A percentile compares a stretch with the other conserved stretches of the same genome.
phyloP scores from a whole-genome alignment of 345 rosid genomes.

The Clausena lansium region DNA sequence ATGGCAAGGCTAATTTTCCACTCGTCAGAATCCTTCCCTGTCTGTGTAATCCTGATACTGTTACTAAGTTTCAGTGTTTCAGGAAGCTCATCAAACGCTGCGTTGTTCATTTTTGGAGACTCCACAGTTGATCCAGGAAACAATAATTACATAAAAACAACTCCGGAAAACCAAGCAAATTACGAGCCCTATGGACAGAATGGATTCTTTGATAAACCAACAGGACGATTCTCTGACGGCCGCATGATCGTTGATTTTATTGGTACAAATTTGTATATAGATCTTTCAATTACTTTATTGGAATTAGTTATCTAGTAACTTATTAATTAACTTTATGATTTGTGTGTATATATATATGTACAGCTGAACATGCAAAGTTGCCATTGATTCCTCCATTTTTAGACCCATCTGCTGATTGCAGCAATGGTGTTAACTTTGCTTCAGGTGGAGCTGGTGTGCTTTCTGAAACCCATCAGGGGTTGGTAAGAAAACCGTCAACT shows the following conservation, averaged over 20 bases:
- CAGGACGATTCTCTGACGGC: conserved; percentile 55
- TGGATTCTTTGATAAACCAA: conserved; percentile 38
- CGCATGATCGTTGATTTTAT: conserved; percentile 52
- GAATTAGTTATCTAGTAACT: not conserved
- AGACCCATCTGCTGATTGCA: conserved; percentile 36
- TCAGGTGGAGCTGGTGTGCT: conserved; percentile 58
- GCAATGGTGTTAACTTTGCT: conserved; percentile 45
- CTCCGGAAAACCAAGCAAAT: conserved; percentile 40
- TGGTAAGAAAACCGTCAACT: conserved; percentile 18
- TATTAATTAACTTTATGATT: not conserved
- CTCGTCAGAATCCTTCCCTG: not conserved
- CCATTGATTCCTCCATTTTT: conserved; percentile 49
- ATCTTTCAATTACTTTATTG: too few species aligned
- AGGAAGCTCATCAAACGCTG: not conserved
- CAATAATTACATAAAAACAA: conserved; percentile 49
- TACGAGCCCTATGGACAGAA: conserved; percentile 42
- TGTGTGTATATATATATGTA: not conserved
- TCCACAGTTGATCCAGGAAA: conserved; percentile 52
- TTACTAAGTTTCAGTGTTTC: not conserved
- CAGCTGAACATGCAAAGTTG: conserved; percentile 52
- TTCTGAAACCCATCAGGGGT: conserved; percentile 44
- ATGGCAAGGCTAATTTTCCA: conserved; percentile 16
- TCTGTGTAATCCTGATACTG: not conserved
- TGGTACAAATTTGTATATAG: conserved; percentile 19
- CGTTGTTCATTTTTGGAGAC: conserved; percentile 56